Percentiles rank a stretch among this genome's conserved stretches.
Evolutionary conservation across 345 rosid species (phyloP).

Genomic region (Aquilaria malaccensis): DNA sequence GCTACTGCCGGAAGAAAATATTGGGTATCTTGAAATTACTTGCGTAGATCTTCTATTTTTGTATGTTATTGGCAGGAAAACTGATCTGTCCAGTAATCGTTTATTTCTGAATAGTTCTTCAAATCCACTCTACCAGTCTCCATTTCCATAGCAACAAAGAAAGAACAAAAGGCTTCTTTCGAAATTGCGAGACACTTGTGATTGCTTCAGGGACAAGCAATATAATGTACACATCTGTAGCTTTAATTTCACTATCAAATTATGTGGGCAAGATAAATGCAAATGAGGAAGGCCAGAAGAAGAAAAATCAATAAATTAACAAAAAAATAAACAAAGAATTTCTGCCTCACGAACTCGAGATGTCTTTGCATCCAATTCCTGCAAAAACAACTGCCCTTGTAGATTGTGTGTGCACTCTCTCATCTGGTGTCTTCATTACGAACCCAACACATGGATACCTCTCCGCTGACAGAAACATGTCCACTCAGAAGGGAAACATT

Average conservation of each 20-base stretch:
- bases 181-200: too few relatives aligned
- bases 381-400: conserved; percentile 13
- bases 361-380: conserved; percentile 19
- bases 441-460: conserved; percentile 12
- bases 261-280: conserved; percentile 12
- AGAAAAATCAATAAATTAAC: conserved; percentile 26
- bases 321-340: conserved; percentile 7
- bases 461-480: background rate
- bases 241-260: conserved; percentile 11
- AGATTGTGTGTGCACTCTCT: conserved; percentile 11
- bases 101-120: too few relatives aligned
- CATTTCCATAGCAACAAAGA: too few relatives aligned
- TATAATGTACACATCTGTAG: conserved; percentile 8
- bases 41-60: too few relatives aligned
- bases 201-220: background rate
- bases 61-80: too few relatives aligned
- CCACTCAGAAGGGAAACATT: background rate
- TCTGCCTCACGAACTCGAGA: background rate
- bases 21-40: too few relatives aligned
- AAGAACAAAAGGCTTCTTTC: too few relatives aligned
- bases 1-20: too few relatives aligned
- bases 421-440: conserved; percentile 1
- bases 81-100: too few relatives aligned
- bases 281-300: conserved; percentile 6
- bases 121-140: too few relatives aligned